Evolutionary conservation across 306 rosid genomes (phyloP).

Genomic region (Urtica urens): DNA sequence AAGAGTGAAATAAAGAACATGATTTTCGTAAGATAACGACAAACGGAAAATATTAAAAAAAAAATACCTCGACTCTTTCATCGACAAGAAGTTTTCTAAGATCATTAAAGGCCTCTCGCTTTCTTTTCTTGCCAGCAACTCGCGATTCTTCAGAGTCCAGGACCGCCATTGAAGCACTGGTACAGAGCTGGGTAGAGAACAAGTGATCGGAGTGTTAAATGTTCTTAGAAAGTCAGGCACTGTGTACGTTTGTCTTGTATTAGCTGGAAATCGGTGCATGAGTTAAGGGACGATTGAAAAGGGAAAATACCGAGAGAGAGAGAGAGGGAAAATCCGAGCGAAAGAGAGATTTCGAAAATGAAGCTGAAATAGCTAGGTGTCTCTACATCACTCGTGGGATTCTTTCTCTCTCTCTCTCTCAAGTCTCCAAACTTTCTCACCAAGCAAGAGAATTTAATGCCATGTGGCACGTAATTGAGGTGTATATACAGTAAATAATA

Average conservation of each 20-base stretch:
- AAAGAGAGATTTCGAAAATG: neutral
- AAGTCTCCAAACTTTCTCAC: neutral
- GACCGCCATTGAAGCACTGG: conserved; percentile 22
- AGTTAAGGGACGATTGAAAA: neutral
- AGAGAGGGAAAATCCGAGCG: conserved; percentile 1
- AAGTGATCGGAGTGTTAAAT: neutral
- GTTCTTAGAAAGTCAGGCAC: too few species aligned
- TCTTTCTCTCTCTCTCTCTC: neutral
- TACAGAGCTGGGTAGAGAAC: neutral
- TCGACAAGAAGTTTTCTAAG: conserved; percentile 16
- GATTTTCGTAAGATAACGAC: neutral
- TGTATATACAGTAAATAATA: too few species aligned
- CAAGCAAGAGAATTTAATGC: conserved; percentile 6
- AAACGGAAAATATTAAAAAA: neutral
- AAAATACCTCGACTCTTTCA: conserved; percentile 32
- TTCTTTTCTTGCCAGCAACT: conserved; percentile 12
- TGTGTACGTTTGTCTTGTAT: neutral
- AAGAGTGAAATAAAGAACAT: neutral
- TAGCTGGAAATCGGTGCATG: neutral
- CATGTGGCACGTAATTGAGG: too few species aligned
- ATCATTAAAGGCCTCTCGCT: neutral
- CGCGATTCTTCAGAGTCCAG: conserved; percentile 8
- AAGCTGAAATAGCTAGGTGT: neutral
- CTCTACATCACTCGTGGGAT: too few species aligned
- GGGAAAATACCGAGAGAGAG: neutral